These are phyloP conservation scores for Apiospora aurea DNA, from an alignment of 2,329 filamentous ascomycete species.

Conservation along the genomic window DNA sequence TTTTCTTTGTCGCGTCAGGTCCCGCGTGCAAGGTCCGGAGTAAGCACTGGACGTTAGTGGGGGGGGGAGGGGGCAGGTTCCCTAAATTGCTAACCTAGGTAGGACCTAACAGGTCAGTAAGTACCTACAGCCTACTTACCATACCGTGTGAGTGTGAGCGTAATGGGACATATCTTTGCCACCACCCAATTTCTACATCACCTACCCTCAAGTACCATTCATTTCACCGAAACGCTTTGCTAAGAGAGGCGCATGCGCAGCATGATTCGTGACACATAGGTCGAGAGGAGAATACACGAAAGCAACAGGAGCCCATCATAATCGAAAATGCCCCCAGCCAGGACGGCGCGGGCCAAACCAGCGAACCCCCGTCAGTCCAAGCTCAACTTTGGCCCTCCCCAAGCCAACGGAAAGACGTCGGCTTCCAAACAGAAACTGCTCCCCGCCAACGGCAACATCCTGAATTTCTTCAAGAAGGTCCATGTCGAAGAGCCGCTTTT, in stretches of 20 bases:
- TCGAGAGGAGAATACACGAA: background rate
- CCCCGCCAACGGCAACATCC: constrained; percentile 70
- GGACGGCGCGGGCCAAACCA: constrained; percentile 25
- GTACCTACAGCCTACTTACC: too few species aligned
- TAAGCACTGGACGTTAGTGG: background rate
- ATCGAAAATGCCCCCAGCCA: constrained; percentile 10
- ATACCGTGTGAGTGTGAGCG: background rate
- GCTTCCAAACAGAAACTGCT: constrained; percentile 44
- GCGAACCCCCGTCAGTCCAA: constrained; percentile 36
- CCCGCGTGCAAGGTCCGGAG: background rate
- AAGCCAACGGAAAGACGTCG: constrained; percentile 33
- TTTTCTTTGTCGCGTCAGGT: constrained; percentile 12
- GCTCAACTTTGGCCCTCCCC: constrained; percentile 38
- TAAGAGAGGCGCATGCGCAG: background rate
- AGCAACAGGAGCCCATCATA: background rate
- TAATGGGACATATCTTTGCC: constrained; percentile 5
- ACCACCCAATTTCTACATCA: background rate
- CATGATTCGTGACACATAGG: background rate
- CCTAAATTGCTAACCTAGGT: background rate
- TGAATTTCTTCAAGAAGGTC: constrained; percentile 78
- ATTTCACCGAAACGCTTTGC: background rate
- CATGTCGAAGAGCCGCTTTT: constrained; percentile 68
- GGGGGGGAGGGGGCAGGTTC: background rate
- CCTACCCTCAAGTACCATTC: background rate
- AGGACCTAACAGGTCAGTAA: background rate